Evolutionary conservation across 495 filamentous ascomycete genomes (phyloP).

Genomic region (Aspergillus indologenus): DNA sequence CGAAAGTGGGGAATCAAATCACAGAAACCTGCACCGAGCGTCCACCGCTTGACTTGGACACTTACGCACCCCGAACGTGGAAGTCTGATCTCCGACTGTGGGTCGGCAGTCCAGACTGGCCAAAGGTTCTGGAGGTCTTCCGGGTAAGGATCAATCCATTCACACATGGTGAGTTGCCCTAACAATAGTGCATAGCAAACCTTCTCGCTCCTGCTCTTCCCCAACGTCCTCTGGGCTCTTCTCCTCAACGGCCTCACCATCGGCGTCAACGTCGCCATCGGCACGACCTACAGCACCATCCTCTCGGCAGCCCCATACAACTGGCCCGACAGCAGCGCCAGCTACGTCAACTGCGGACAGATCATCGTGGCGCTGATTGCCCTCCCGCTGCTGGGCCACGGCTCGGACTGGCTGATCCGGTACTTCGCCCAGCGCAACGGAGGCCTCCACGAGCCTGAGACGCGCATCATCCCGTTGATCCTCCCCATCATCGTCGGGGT

Average conservation of each 20-base stretch:
- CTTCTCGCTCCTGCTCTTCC: constrained; percentile 31
- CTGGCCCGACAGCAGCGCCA: constrained; percentile 28
- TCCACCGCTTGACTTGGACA: constrained; percentile 26
- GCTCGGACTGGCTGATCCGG: constrained; percentile 28
- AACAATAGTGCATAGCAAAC: no score
- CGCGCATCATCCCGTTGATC: constrained; percentile 27
- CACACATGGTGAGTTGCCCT: no score
- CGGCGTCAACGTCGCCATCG: constrained; percentile 38
- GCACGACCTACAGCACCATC: constrained; percentile 34
- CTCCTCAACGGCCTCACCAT: constrained; percentile 36
- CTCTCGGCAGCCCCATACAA: constrained; percentile 32
- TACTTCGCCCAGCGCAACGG: constrained; percentile 24
- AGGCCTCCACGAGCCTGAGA: constrained; percentile 35
- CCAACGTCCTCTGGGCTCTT: constrained; percentile 40
- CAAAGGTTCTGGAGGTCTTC: constrained; percentile 21
- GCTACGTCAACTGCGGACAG: constrained; percentile 35
- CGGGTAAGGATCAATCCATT: constrained; percentile 10
- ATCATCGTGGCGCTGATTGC: constrained; percentile 30
- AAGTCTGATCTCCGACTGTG: constrained; percentile 29
- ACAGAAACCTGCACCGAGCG: constrained; percentile 18
- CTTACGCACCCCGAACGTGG: constrained; percentile 22
- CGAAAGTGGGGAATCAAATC: background rate
- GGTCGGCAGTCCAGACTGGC: constrained; percentile 29
- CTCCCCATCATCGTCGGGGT: constrained; percentile 32
- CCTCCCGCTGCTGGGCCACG: constrained; percentile 33